phyloP scores from a whole-genome alignment of 305 asterid species.

The Fraxinus platypoda region DNA sequence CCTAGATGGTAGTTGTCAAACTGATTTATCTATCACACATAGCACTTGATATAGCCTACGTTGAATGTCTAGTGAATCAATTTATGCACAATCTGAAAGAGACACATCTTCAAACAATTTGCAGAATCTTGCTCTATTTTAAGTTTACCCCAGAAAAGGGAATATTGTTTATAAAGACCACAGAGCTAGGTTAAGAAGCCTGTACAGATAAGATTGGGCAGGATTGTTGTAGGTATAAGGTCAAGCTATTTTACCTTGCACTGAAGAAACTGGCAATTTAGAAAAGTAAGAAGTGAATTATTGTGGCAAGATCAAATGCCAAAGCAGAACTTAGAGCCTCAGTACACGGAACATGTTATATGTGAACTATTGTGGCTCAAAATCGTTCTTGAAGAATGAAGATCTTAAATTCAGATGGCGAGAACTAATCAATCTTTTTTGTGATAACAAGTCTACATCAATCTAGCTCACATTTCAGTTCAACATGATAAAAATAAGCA shows the following conservation, averaged over 20 bases:
- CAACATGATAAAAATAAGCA: neutral
- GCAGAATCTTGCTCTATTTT: neutral
- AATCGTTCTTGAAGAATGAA: neutral
- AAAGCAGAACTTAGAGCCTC: neutral
- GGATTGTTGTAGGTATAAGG: neutral
- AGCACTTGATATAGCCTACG: neutral
- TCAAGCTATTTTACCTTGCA: neutral
- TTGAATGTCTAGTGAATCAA: neutral
- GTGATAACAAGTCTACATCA: neutral
- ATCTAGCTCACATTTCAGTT: neutral
- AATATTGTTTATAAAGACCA: neutral
- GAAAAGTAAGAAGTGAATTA: neutral
- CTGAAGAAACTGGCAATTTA: neutral
- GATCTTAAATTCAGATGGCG: neutral
- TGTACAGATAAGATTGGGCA: neutral
- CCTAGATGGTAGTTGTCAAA: neutral
- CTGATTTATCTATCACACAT: neutral
- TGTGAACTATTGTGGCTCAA: neutral
- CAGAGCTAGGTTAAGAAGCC: neutral
- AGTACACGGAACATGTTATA: neutral
- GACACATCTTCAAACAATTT: neutral
- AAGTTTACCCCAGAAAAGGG: neutral
- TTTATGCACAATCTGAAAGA: neutral
- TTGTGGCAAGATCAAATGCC: neutral
- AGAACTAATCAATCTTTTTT: neutral